phyloP scores from a whole-genome alignment of 495 filamentous ascomycete genomes.

The Aspergillus panamensis region DNA sequence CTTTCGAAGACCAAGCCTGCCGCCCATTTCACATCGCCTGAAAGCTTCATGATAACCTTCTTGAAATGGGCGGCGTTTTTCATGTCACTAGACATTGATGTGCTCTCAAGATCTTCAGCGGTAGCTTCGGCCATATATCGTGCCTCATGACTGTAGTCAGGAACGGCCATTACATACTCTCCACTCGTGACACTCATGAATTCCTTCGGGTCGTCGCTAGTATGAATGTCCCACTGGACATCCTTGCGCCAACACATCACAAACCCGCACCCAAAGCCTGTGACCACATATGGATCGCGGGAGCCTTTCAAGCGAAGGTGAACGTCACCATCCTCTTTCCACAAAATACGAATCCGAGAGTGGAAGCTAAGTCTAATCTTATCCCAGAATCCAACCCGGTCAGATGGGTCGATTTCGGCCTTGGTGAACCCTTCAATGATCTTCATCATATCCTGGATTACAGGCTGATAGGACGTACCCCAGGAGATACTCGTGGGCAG shows the following conservation, averaged over 20 bases:
- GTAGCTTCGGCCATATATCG: conserved; percentile 57
- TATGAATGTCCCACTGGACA: conserved; percentile 78
- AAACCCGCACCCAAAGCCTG: conserved; percentile 88
- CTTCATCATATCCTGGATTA: conserved; percentile 99
- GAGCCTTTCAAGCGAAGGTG: conserved; percentile 89
- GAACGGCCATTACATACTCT: conserved; percentile 89
- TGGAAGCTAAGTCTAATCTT: conserved; percentile 95
- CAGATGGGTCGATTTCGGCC: conserved; percentile 86
- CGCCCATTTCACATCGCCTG: conserved; percentile 86
- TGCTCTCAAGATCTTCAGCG: conserved; percentile 58
- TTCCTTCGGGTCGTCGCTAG: conserved; percentile 77
- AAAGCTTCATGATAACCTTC: conserved; percentile 97
- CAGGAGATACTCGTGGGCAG: conserved; percentile 91
- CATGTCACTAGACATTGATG: conserved; percentile 59
- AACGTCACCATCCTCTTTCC: conserved; percentile 94
- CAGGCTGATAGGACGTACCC: conserved; percentile 96
- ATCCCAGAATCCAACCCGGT: conserved; percentile 96
- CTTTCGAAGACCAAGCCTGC: conserved; percentile 90
- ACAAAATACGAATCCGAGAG: conserved; percentile 81
- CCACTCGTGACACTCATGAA: conserved; percentile 96
- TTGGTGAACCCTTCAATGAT: conserved; percentile 97
- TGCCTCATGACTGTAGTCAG: conserved; percentile 87
- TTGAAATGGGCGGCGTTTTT: conserved; percentile 81
- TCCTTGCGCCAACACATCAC: conserved; percentile 97
- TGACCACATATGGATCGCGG: conserved; percentile 90